Conservation (phyloP, 768 basidiomycete species). For the Rhizopogon vulgaris region DNA sequence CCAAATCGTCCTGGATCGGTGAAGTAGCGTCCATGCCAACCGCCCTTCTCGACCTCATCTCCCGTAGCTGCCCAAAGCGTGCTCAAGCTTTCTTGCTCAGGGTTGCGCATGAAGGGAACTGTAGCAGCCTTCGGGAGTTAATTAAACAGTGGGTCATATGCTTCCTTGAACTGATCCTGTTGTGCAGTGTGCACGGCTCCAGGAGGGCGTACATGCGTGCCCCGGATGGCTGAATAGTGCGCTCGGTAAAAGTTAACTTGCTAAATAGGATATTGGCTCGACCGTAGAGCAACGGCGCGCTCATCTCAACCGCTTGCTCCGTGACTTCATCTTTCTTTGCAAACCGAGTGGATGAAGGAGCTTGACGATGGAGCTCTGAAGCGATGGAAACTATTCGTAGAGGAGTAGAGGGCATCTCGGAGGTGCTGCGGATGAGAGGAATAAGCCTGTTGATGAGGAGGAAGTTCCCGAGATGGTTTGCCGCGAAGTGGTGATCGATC, state of each 20-base stretch:
- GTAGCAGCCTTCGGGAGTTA: constrained; percentile 14
- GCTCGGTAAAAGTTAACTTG: constrained; percentile 22
- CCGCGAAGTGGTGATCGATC: constrained; percentile 24
- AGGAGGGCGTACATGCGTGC: constrained; percentile 17
- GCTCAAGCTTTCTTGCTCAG: constrained; percentile 19
- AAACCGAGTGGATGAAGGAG: constrained; percentile 28
- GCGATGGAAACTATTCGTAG: constrained; percentile 35
- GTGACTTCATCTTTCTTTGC: constrained; percentile 32
- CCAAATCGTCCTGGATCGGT: constrained; percentile 16
- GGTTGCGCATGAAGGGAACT: constrained; percentile 22
- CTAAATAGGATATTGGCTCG: constrained; percentile 35
- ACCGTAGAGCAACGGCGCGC: constrained; percentile 28
- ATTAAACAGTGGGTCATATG: constrained; percentile 18
- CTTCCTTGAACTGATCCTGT: constrained; percentile 21
- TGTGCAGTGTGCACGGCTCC: constrained; percentile 22
- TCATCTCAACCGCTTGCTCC: constrained; percentile 17
- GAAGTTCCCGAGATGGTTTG: constrained; percentile 35
- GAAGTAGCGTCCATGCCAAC: constrained; percentile 22
- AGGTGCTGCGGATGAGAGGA: constrained; percentile 31
- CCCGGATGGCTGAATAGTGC: constrained; percentile 16
- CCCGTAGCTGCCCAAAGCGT: constrained; percentile 28
- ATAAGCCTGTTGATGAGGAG: constrained; percentile 36
- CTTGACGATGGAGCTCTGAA: constrained; percentile 32
- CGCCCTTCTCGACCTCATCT: constrained; percentile 16
- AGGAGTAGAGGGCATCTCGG: constrained; percentile 17